Evolutionary conservation across 2,329 filamentous ascomycete species (phyloP), one percentile per base, ranked within the genome.

Genomic region (Xylaria polymorpha): DNA sequence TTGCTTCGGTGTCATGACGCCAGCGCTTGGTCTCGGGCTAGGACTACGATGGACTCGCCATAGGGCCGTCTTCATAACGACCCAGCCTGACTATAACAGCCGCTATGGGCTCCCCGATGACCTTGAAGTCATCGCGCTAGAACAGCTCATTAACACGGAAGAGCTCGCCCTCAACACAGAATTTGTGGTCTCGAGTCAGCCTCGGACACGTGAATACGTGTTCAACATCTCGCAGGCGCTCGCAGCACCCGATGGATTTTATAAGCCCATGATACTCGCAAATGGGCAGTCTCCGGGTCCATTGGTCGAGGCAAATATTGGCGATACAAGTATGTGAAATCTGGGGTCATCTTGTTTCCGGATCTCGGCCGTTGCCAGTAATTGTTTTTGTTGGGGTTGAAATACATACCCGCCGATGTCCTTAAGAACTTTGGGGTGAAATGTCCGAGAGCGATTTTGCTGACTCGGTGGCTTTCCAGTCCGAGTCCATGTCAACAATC

Each of bases 241-340:
- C 22, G 79, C 77, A 0, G 74, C 77, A 3, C 80, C 80, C 3
- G 80, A 82, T 67, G 80, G 80, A 10, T 76, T 80, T 60, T 67
- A 62, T 35, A 81, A 81, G 64, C 77, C 79, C 9, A 81, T 81
- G 79, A 75, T 81, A 20, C 74, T 81, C 4, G 76, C 81, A 57
- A 83, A 83, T 72, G 79, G 79, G 9, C 81, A 83, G 71, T 81
- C 79, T 1, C 82, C 83, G 0, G 83, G 83, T 0, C 83, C 83
- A 14, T 70, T 83, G 59, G 80, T 85, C 61, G 82, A 85, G 73
- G 83, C 81, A 8, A 81, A 81, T 68, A 77, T 76, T 1, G 83
- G 83, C 10, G 84, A 85, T 71, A 79, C 79, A 22, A 72, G 64
- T 67, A 46, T 57, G 67, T 64, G 12, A 14, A 25, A n/a, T n/a